A percentile compares a stretch with the other conserved stretches of the same genome.
Conservation (phyloP, 768 basidiomycete species). For the Hortiboletus flavorubellus region DNA sequence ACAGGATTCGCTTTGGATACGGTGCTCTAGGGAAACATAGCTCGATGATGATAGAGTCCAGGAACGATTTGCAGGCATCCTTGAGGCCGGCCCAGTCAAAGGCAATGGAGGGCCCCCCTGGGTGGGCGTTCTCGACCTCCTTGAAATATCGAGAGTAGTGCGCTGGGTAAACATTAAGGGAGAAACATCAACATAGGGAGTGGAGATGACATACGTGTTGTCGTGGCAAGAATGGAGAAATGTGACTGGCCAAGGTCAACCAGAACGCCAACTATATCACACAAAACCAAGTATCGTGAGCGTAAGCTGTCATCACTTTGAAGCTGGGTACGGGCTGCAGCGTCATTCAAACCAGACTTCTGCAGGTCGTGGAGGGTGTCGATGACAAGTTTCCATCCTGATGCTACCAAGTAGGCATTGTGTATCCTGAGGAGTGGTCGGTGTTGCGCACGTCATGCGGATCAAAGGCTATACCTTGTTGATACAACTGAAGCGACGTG, state of each 20-base stretch:
- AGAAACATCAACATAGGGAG: background rate
- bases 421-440: slow-evolving; percentile 54
- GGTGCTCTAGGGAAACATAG: slow-evolving; percentile 69
- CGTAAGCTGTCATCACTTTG: slow-evolving; percentile 49
- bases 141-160: slow-evolving; percentile 76
- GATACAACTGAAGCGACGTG: slow-evolving; percentile 56
- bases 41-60: slow-evolving; percentile 83
- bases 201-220: slow-evolving; percentile 50
- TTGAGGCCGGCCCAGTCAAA: slow-evolving; percentile 67
- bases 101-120: slow-evolving; percentile 48
- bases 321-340: slow-evolving; percentile 50
- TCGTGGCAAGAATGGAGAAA: slow-evolving; percentile 67
- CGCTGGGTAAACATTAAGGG: slow-evolving; percentile 38
- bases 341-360: slow-evolving; percentile 53
- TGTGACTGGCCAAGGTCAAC: slow-evolving; percentile 60
- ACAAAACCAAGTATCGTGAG: slow-evolving; percentile 58
- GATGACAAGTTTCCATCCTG: slow-evolving; percentile 74
- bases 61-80: slow-evolving; percentile 67
- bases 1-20: slow-evolving; percentile 65
- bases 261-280: slow-evolving; percentile 58
- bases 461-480: slow-evolving; percentile 44
- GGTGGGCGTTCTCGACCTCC: slow-evolving; percentile 34
- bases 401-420: slow-evolving; percentile 79
- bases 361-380: slow-evolving; percentile 54
- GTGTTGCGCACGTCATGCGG: background rate